Evolutionary conservation across 2,329 filamentous ascomycete species (phyloP), one percentile per base, ranked within the genome.

Genomic region (Amesomyces nigricolor): DNA sequence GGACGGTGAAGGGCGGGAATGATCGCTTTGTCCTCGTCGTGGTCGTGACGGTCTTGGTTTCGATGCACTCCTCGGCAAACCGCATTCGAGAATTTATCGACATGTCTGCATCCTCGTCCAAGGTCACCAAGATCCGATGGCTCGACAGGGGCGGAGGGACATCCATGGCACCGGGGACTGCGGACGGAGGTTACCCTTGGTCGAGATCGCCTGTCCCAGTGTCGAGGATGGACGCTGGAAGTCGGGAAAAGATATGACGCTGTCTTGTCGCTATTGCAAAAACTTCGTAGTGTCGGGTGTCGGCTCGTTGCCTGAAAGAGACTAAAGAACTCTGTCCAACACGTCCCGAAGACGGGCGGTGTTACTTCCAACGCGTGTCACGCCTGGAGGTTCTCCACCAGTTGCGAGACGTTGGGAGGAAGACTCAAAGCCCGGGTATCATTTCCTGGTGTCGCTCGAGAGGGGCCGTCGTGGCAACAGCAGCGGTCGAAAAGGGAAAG

Each of bases 11-110:
- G n/a, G 90, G 90, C 46, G 92, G 91, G 62, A 94, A 95, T 71
- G 72, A 89, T 78, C 70, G 85, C 61, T 90, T 89, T 1, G 91
- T 95, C 0, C 90, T 95, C 0, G 91, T 96, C 0, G 91, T 96
- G 0, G 92, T 96, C 1, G 91, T 96, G 59, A 96, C 83, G 10
- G 81, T 86, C 69, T 82, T 85, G 14, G 82, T 86, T 71, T 86
- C 83, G 65, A 86, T 80, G 62, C 81, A 85, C 64, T 86, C 82
- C 46, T 86, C 73, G 60, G 82, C 78, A 62, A 85, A 79, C 64
- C 81, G 78, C 52, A 76, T 53, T 4, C 57, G 58, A 16, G 61
- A 61, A 16, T 61, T 57, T 6, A 62, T 54, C 3, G 64, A 61
- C n/a, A 58, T 59, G 37, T 61, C 63, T 14, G 66, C 63, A 46